phyloP scores from a whole-genome alignment of 371 early-diverging fungal species.

The Batkoa obscura region DNA sequence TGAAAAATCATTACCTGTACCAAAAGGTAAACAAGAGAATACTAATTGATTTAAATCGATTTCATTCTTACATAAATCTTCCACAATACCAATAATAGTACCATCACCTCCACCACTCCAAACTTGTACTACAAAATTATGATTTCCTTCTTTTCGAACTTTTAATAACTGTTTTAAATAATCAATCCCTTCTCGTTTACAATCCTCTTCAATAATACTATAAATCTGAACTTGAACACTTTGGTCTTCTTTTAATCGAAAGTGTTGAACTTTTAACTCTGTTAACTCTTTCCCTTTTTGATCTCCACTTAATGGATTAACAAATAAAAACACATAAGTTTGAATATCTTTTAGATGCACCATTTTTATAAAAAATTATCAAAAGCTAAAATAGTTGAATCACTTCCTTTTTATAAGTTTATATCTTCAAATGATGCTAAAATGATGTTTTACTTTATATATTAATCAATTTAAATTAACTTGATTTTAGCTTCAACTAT shows the following conservation, averaged over 20 bases:
- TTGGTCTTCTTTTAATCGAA: background rate
- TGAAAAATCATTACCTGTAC: conserved; percentile 3
- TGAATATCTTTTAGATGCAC: too few relatives aligned
- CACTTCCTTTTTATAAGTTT: too few relatives aligned
- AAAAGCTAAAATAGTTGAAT: too few relatives aligned
- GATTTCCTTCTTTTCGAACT: too few relatives aligned
- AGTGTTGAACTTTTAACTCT: background rate
- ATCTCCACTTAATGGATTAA: background rate
- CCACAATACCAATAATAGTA: background rate
- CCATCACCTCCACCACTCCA: conserved; percentile 5
- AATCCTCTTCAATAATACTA: background rate
- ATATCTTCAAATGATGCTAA: too few relatives aligned
- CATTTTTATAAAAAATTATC: too few relatives aligned
- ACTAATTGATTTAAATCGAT: background rate
- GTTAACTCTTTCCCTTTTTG: background rate
- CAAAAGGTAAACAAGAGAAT: conserved; percentile 1
- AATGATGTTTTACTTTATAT: too few relatives aligned
- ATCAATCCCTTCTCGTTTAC: background rate
- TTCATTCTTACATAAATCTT: background rate
- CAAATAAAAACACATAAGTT: background rate
- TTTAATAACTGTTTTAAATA: conserved; percentile 1
- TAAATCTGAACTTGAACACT: background rate
- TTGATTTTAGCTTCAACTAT: too few relatives aligned
- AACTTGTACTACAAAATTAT: too few relatives aligned
- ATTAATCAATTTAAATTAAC: too few relatives aligned